These are phyloP conservation scores for Exophiala viscosa DNA, from an alignment of 2,329 filamentous ascomycete species.

Conservation along the genomic window DNA sequence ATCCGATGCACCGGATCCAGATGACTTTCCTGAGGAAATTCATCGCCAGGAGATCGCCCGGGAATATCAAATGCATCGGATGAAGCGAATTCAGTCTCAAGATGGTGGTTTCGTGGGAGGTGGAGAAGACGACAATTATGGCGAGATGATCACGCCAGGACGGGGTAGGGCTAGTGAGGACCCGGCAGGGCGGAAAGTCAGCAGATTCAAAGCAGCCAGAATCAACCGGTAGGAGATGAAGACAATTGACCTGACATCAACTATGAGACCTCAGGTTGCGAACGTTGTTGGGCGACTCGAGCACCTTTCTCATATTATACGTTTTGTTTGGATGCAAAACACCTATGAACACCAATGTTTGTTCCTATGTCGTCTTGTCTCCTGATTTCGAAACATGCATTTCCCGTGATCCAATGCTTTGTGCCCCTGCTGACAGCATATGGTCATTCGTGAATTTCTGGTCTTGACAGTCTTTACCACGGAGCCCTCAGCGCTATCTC, in stretches of 20 bases:
- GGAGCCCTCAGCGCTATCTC: constrained; percentile 10
- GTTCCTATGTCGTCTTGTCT: too few species aligned
- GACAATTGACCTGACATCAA: neutral
- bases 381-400: too few species aligned
- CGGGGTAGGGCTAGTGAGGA: neutral
- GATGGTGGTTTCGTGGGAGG: constrained; percentile 69
- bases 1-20: constrained; percentile 47
- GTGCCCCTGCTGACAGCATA: too few species aligned
- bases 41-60: constrained; percentile 73
- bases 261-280: neutral
- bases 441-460: neutral
- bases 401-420: too few species aligned
- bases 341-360: too few species aligned
- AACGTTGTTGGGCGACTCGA: too few species aligned
- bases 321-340: too few species aligned
- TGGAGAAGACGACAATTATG: constrained; percentile 59
- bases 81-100: constrained; percentile 75
- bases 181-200: constrained; percentile 58
- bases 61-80: constrained; percentile 79
- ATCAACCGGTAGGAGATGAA: constrained; percentile 29
- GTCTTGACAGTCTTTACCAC: neutral
- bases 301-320: too few species aligned
- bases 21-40: constrained; percentile 69
- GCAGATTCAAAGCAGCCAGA: constrained; percentile 47
- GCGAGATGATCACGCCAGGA: constrained; percentile 59